These are phyloP conservation scores for Casuarina equisetifolia DNA, from an alignment of 306 rosid genomes.

Conservation along the genomic window DNA sequence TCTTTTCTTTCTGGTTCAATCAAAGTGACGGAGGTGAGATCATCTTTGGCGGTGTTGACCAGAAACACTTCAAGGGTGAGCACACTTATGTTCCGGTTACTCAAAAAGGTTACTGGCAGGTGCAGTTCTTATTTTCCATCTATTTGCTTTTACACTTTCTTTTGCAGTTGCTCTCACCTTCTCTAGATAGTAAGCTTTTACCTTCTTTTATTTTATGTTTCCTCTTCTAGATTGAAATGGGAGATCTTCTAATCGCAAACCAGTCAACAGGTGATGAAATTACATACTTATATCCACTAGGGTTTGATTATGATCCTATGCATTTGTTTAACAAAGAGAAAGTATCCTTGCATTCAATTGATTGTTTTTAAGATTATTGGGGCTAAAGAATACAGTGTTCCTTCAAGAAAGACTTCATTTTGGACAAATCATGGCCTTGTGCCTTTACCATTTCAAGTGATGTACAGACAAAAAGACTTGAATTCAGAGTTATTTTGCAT, in stretches of 20 bases:
- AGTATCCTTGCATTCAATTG: neutral
- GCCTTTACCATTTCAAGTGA: neutral
- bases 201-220: neutral
- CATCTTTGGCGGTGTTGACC: constrained; percentile 17
- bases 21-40: constrained; percentile 15
- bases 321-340: neutral
- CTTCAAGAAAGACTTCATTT: neutral
- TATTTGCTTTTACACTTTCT: neutral
- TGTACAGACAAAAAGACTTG: neutral
- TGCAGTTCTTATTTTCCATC: neutral
- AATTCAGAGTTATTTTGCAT: neutral
- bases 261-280: constrained; percentile 11
- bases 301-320: neutral
- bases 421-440: neutral
- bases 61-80: constrained; percentile 18
- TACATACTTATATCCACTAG: neutral
- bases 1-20: constrained; percentile 23
- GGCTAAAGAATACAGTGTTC: neutral
- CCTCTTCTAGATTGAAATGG: constrained; percentile 11
- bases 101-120: constrained; percentile 16
- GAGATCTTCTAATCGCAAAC: constrained; percentile 15
- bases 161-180: neutral
- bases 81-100: constrained; percentile 20
- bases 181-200: neutral
- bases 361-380: neutral